phyloP scores from a whole-genome alignment of 805 yeast species.

The Jamesozyma lodderae region DNA sequence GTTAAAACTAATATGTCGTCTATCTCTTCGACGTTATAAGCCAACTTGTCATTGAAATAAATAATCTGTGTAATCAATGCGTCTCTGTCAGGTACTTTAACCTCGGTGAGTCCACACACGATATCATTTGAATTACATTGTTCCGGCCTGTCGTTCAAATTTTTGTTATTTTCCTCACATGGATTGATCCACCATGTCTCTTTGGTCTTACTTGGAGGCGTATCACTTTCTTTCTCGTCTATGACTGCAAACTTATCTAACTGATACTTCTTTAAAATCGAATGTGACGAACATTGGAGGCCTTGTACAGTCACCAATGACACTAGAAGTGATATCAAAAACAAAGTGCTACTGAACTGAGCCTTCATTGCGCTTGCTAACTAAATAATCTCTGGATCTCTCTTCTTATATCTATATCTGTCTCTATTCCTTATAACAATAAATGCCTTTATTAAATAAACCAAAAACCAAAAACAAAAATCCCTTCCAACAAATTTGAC shows the following conservation, averaged over 20 bases:
- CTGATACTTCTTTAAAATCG: slow-evolving; percentile 19
- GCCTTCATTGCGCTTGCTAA: background rate
- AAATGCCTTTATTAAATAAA: too few species aligned
- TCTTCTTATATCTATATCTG: too few species aligned
- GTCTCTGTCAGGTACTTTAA: slow-evolving; percentile 41
- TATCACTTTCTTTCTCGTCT: slow-evolving; percentile 39
- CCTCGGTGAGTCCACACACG: slow-evolving; percentile 63
- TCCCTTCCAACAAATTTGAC: too few species aligned
- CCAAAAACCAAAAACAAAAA: too few species aligned
- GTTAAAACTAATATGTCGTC: slow-evolving; percentile 31
- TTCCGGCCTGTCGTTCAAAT: slow-evolving; percentile 26
- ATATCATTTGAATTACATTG: slow-evolving; percentile 66
- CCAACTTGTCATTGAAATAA: slow-evolving; percentile 36
- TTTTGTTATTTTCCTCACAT: slow-evolving; percentile 40
- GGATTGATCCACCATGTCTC: slow-evolving; percentile 63
- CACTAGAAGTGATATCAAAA: background rate
- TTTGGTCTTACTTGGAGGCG: slow-evolving; percentile 72
- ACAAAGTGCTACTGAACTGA: background rate
- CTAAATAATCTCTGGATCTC: too few species aligned
- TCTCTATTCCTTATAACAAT: too few species aligned
- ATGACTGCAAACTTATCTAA: slow-evolving; percentile 29
- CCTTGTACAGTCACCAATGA: background rate
- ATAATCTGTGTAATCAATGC: slow-evolving; percentile 52
- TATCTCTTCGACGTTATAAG: slow-evolving; percentile 23
- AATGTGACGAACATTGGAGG: slow-evolving; percentile 18